phyloP scores from a whole-genome alignment of 2,329 filamentous ascomycete species.

The Sporothrix brunneoviolacea region DNA sequence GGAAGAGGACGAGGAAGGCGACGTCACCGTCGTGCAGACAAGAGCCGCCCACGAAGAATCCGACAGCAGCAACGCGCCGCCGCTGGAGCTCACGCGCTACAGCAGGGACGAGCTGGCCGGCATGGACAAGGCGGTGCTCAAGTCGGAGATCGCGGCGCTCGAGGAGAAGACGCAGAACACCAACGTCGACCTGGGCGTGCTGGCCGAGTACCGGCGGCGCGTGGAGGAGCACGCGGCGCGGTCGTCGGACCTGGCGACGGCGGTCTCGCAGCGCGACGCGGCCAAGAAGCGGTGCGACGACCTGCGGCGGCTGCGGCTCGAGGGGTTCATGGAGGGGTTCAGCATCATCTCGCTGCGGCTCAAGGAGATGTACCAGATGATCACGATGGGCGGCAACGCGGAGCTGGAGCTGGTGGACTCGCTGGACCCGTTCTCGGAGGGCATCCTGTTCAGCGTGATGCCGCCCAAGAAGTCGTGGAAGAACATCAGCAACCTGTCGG shows the following conservation, averaged over 20 bases:
- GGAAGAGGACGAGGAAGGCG: conserved; percentile 22
- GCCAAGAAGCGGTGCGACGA: conserved; percentile 93
- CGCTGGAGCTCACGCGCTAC: conserved; percentile 63
- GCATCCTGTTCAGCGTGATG: conserved; percentile 97
- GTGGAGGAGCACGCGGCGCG: conserved; percentile 34
- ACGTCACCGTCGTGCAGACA: conserved; percentile 28
- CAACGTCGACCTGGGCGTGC: conserved; percentile 78
- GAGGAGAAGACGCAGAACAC: conserved; percentile 73
- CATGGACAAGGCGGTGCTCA: conserved; percentile 56
- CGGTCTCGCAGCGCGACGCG: conserved; percentile 70
- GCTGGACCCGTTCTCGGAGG: conserved; percentile 92
- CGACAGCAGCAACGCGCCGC: conserved; percentile 28
- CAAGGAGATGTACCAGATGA: conserved; percentile 99
- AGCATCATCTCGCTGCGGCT: conserved; percentile 85
- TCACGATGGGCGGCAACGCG: conserved; percentile 98
- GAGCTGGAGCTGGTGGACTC: conserved; percentile 96
- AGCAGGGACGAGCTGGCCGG: conserved; percentile 63
- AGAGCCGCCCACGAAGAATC: conserved; percentile 16
- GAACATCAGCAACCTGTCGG: conserved; percentile 92
- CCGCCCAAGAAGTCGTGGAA: conserved; percentile 99
- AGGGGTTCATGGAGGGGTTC: conserved; percentile 98
- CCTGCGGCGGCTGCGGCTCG: conserved; percentile 78
- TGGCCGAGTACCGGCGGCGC: conserved; percentile 34
- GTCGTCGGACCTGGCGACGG: conserved; percentile 74
- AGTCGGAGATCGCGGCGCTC: conserved; percentile 54